Evolutionary conservation across 1,284 basidiomycete species (phyloP), one percentile per base, ranked within the genome.

Genomic region (Volvariella volvacea): DNA sequence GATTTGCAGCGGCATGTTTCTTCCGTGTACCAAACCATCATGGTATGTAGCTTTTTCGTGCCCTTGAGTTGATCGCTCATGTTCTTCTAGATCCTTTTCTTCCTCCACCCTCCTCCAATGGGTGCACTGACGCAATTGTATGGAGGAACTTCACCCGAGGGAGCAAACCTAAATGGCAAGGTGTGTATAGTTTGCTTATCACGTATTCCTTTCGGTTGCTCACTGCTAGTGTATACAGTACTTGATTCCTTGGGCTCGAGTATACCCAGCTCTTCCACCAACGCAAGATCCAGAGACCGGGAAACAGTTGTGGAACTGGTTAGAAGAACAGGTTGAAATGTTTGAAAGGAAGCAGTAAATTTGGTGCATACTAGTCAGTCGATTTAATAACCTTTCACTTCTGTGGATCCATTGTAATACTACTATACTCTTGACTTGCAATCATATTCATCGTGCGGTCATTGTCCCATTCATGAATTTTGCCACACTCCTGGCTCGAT

Each of bases 111-210:
- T 37, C 6, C 9, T 40, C 38, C 7, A 22, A 6, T 28, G 25
- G 77, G 78, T 9, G 70, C 70, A 0, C 57, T 78, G 7, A 81
- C 73, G 0, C 73, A 73, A 42, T 58, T 81, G 1, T 80, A 67
- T 48, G 78, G 70, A 1, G 78, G 68, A 1, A 78, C 73, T 1
- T 52, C 62, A 0, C 58, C 64, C 0, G 68, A 74, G 30, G 73
- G 64, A 4, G 64, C 54, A 1, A 49, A 59, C 0, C 50, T 71
- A 4, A 72, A 71, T 40, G 76, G 75, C 28, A 66, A 73, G 59
- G 74, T 76, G 12, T 12, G 25, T 6, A 28, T 49, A 28, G 12
- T 6, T 28, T 12, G 6, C n/a, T 12, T 28, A 6, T 14, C 12
- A 20, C 3, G 36, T 39, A 33, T 20, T 3, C 43, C 14, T 28